These are phyloP conservation scores for Calendula officinalis DNA, from an alignment of 129 eudicot species.

Conservation along the genomic window DNA sequence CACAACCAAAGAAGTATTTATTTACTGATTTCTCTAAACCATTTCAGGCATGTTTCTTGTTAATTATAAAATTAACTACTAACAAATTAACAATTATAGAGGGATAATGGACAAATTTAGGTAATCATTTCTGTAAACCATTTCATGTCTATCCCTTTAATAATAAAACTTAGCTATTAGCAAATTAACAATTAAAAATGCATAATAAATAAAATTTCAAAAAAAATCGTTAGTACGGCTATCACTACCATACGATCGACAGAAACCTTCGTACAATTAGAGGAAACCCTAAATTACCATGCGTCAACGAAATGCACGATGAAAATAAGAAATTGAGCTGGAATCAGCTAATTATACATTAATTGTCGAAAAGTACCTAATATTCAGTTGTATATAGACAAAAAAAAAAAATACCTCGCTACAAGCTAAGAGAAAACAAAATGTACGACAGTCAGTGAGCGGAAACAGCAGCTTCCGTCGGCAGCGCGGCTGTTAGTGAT, in stretches of 20 bases:
- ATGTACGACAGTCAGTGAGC: slow-evolving; percentile 5
- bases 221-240: neutral
- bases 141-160: too few relatives aligned
- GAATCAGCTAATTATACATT: neutral
- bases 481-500: neutral
- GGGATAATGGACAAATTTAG: too few relatives aligned
- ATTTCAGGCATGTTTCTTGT: too few relatives aligned
- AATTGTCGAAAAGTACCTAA: neutral
- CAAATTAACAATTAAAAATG: too few relatives aligned
- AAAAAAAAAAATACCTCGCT: neutral
- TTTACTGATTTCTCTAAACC: too few relatives aligned
- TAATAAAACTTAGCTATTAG: too few relatives aligned
- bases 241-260: neutral
- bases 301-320: slow-evolving; percentile 6
- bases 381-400: neutral
- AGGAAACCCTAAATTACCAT: slow-evolving; percentile 20
- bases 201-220: neutral
- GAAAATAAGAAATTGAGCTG: slow-evolving; percentile 3
- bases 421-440: slow-evolving; percentile 3
- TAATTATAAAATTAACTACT: too few relatives aligned
- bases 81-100: too few relatives aligned
- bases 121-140: too few relatives aligned
- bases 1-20: too few relatives aligned
- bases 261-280: slow-evolving; percentile 11
- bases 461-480: neutral